Conservation (phyloP, 495 filamentous ascomycete species). For the Pseudotulostoma volvatum region DNA sequence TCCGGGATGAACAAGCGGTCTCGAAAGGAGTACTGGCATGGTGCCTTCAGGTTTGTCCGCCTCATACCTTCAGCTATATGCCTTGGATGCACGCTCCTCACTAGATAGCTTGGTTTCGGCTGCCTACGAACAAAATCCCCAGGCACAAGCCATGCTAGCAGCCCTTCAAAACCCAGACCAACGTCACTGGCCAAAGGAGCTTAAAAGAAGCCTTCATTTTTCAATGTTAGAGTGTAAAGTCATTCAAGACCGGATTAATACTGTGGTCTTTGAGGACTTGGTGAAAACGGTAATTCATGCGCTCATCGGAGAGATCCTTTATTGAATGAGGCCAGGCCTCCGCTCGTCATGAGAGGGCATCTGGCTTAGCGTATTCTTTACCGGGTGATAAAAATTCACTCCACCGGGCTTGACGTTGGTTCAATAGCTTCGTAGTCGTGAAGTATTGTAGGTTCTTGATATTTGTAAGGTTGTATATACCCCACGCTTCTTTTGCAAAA, state of each 20-base stretch:
- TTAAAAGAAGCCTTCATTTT: not conserved
- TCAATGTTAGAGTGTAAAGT: not conserved
- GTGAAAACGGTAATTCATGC: not conserved
- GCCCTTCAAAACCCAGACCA: not conserved
- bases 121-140: not conserved
- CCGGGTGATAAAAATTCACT: slow-evolving; percentile 9
- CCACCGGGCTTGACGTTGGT: too few species aligned
- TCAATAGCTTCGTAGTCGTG: slow-evolving; percentile 10
- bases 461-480: too few species aligned
- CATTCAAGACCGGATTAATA: not conserved
- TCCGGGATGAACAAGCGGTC: not conserved
- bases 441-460: slow-evolving; percentile 13
- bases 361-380: slow-evolving; percentile 8
- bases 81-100: too few species aligned
- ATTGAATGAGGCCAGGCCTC: not conserved
- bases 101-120: too few species aligned
- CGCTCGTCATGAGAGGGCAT: slow-evolving; percentile 8
- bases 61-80: too few species aligned
- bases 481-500: too few species aligned
- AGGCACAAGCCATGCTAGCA: not conserved
- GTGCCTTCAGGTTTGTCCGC: not conserved
- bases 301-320: not conserved
- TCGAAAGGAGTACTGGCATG: not conserved
- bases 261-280: not conserved
- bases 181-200: not conserved